Base-by-base conservation (phyloP, 2,329 filamentous ascomycete genomes). In the Penicillium sp. region DNA sequence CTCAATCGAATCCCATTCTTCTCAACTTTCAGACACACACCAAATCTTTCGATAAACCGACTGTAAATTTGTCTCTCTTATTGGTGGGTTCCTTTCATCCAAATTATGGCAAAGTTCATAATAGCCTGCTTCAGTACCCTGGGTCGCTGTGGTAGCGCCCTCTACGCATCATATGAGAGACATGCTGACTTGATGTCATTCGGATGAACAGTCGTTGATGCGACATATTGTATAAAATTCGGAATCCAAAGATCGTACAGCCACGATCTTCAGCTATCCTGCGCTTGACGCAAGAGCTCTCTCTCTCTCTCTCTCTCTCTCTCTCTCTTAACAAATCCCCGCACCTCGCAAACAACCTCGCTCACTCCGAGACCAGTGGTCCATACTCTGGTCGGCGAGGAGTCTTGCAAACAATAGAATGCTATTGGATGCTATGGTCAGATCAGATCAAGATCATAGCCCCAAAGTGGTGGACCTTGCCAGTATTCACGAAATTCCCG, bases 401-500 rank as follows among this genome's bases (percentile, higher is more conserved):
- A 61, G 40, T 36, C 35, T 32, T 43, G 16, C 40, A 52, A 46
- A 34, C 29, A 18, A 23, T 57, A 67, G 59, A 48, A 73, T 74
- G 71, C 62, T 72, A 56, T 55, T 69, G 56, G 71, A 67, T 63
- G 66, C 66, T 59, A 75, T 76, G 72, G 69, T 71, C 53, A 66
- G 64, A 55, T 71, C 75, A 58, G 65, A 69, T 56, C 56, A 61
- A 56, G 61, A 67, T 57, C 64, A 64, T 58, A 74, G 64, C 62
- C 65, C 70, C 51, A 65, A 72, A 59, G 62, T 69, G 53, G 67
- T 70, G 49, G 71, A 75, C 57, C 68, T 76, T 36, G 66, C 71
- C 50, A 74, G 74, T 54, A 76, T 76, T 58, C 73, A 69, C 57
- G 74, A 76, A 63, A 60, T 73, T 44, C 70, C 73, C 42, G 67